Evolutionary conservation across 1,284 basidiomycete genomes (phyloP), one percentile per base, ranked within the genome.

Genomic region (Tilletiopsis washingtonensis): DNA sequence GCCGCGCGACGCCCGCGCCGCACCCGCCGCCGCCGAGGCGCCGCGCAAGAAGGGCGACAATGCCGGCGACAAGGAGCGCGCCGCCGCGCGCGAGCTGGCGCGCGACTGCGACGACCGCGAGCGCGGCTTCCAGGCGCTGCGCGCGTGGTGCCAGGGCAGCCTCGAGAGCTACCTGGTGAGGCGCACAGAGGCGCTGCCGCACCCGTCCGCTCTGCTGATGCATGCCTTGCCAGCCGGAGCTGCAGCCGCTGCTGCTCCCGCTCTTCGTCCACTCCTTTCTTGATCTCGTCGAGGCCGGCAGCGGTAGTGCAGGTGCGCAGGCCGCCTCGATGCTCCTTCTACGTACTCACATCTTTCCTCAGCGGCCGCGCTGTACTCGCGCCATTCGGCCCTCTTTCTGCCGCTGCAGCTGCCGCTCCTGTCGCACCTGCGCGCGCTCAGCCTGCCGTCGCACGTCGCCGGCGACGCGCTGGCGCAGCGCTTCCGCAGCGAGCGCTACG

Each of bases 251-350:
- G 29, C 77, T 96, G 15, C 91, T 91, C 67, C 94, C 94, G 3
- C 86, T 99, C 56, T 98, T 97, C 72, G 89, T 88, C 38, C 91
- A 99, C 75, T 94, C 94, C 67, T 97, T 93, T 75, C 79, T 99
- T 29, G 91, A 97, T 73, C 80, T 99, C 43, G 84, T 97, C 47
- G 84, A 91, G 65, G 83, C 85, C 56, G 90, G 88, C 3, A 89
- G 88, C 74, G 85, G 86, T 57, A 34, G 9, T 17, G 45, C 38
- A n/a, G 38, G 23, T 14, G 9, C 23, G 21, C 39, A 41, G 14
- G 15, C 17, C 14, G 4, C 15, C 24, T 42, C 38, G 11, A 23
- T 45, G 21, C 44, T 40, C 7, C 34, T 26, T n/a, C 32, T 17
- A 25, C 44, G 14, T 36, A n/a, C 20, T 21, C 40, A 27, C 40